Percentiles rank a stretch among this genome's conserved stretches.
phyloP scores from a whole-genome alignment of 2,329 filamentous ascomycete species.

The Arthrinium phaeospermum region DNA sequence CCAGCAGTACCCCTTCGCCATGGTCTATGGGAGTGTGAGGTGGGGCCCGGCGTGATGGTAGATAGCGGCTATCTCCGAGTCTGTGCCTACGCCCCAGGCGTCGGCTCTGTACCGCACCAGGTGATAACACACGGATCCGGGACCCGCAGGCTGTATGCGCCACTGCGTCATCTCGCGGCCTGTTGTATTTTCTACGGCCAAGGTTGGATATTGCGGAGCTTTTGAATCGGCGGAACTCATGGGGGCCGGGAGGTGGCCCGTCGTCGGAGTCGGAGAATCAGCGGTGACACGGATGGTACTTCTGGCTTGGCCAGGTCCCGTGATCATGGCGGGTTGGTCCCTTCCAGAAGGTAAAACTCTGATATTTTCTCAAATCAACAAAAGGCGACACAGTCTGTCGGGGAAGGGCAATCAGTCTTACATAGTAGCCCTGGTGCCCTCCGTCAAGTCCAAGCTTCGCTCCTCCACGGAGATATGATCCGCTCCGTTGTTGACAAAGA shows the following conservation, averaged over 20 bases:
- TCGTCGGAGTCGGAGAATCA: too few relatives aligned
- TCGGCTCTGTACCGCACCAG: neutral
- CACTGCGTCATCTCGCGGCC: neutral
- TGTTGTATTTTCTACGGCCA: neutral
- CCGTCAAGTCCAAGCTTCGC: neutral
- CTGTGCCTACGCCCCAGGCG: neutral
- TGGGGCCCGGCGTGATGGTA: constrained; percentile 28
- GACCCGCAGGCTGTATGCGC: neutral
- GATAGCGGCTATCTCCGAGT: constrained; percentile 23
- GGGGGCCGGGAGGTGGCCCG: too few relatives aligned
- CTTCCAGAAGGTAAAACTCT: neutral
- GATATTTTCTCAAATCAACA: neutral
- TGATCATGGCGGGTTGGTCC: neutral
- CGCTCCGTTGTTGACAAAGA: constrained; percentile 21
- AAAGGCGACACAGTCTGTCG: too few relatives aligned
- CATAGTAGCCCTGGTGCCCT: neutral
- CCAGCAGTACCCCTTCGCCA: constrained; percentile 27
- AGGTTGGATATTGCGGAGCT: neutral
- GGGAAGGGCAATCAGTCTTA: neutral
- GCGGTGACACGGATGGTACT: neutral
- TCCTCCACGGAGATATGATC: constrained; percentile 20
- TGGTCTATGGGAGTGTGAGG: constrained; percentile 23
- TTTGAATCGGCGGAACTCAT: neutral
- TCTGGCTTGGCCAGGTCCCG: neutral
- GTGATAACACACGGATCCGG: neutral